These are phyloP conservation scores for Thielaviopsis ethacetica DNA, from an alignment of 2,329 filamentous ascomycete species.

Conservation along the genomic window DNA sequence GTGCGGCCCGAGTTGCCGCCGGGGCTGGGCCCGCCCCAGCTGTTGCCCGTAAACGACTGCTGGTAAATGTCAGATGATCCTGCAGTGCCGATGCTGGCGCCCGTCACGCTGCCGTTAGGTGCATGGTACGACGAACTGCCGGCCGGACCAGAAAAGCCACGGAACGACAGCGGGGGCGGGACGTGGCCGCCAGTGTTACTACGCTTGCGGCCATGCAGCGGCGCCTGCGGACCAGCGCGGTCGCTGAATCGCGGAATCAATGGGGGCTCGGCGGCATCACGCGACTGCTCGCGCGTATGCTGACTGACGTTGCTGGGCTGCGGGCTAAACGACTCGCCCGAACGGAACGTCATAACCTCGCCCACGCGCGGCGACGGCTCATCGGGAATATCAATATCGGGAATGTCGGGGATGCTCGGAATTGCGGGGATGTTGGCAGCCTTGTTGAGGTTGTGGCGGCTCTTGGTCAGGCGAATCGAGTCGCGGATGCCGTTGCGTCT, in stretches of 20 bases:
- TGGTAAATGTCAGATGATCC: slow-evolving; percentile 46
- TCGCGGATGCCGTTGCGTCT: slow-evolving; percentile 54
- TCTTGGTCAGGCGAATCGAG: slow-evolving; percentile 78
- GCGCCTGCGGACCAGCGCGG: slow-evolving; percentile 26
- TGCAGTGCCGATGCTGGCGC: slow-evolving; percentile 39
- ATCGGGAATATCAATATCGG: slow-evolving; percentile 25
- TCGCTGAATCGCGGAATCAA: slow-evolving; percentile 52
- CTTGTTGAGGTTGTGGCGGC: slow-evolving; percentile 19
- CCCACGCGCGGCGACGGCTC: slow-evolving; percentile 23
- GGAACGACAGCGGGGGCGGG: slow-evolving; percentile 54
- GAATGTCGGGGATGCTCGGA: slow-evolving; percentile 36
- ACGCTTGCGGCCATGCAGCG: slow-evolving; percentile 61
- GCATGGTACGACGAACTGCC: slow-evolving; percentile 27
- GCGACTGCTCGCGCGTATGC: slow-evolving; percentile 32
- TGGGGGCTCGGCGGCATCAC: slow-evolving; percentile 54
- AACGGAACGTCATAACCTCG: slow-evolving; percentile 12
- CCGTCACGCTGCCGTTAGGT: slow-evolving; percentile 39
- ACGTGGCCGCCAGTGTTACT: slow-evolving; percentile 74
- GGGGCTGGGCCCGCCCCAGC: slow-evolving; percentile 17
- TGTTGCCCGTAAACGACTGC: slow-evolving; percentile 28
- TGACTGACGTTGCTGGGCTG: slow-evolving; percentile 19
- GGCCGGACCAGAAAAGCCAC: slow-evolving; percentile 53
- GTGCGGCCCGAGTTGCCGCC: slow-evolving; percentile 28
- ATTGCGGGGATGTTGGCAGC: slow-evolving; percentile 29
- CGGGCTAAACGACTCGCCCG: slow-evolving; percentile 24